Conservation (phyloP, 2,329 filamentous ascomycete species). For the Phaeoacremonium minimum region DNA sequence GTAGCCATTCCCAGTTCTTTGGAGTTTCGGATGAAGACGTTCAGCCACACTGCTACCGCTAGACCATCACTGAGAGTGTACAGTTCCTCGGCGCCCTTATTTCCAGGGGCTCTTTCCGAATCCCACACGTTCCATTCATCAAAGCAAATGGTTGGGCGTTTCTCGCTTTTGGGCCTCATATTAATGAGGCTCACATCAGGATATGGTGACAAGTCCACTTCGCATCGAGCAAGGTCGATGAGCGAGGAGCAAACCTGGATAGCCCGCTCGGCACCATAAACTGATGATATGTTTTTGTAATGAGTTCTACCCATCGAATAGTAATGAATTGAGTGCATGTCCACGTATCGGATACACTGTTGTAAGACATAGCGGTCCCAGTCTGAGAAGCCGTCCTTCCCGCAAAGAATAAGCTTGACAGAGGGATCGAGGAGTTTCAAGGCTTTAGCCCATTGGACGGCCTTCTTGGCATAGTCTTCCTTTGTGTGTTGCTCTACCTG, state of each 20-base stretch:
- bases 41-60: slow-evolving; percentile 70
- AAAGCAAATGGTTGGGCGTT: slow-evolving; percentile 68
- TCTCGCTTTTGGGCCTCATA: slow-evolving; percentile 34
- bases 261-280: slow-evolving; percentile 64
- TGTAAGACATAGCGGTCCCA: slow-evolving; percentile 74
- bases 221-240: slow-evolving; percentile 69
- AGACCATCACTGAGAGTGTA: slow-evolving; percentile 73
- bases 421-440: slow-evolving; percentile 65
- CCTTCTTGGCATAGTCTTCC: slow-evolving; percentile 64
- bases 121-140: slow-evolving; percentile 87
- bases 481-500: slow-evolving; percentile 65
- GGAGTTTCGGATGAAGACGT: slow-evolving; percentile 70
- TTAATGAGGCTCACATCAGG: slow-evolving; percentile 28
- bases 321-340: slow-evolving; percentile 78
- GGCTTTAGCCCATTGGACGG: slow-evolving; percentile 67
- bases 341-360: slow-evolving; percentile 61
- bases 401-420: slow-evolving; percentile 67
- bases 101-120: slow-evolving; percentile 63
- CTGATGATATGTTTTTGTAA: slow-evolving; percentile 52
- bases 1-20: slow-evolving; percentile 72
- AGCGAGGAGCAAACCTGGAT: slow-evolving; percentile 65
- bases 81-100: slow-evolving; percentile 65
- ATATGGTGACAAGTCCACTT: slow-evolving; percentile 53
- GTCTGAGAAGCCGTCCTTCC: slow-evolving; percentile 61
- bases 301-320: slow-evolving; percentile 60